phyloP scores from a whole-genome alignment of 345 rosid species.

The Moricandia arvensis region DNA sequence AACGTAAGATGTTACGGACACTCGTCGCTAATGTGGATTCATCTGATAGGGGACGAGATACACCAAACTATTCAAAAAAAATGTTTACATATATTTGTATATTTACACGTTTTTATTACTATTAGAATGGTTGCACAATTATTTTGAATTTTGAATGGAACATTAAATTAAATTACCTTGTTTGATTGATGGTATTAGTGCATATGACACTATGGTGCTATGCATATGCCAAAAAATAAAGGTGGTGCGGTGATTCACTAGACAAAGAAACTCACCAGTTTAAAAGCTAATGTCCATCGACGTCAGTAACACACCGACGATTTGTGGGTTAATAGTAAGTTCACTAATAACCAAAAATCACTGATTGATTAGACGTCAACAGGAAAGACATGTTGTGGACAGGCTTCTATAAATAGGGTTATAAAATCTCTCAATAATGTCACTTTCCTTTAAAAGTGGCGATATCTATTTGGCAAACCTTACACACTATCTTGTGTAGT shows the following conservation, averaged over 20 bases:
- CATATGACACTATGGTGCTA: neutral
- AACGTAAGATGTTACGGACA: no score
- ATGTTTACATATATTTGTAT: no score
- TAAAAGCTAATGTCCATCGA: neutral
- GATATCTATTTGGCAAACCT: slow-evolving; percentile 15
- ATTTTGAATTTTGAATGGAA: no score
- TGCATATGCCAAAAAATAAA: neutral
- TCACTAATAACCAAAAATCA: neutral
- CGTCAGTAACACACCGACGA: neutral
- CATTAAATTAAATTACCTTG: neutral
- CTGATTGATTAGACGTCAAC: neutral
- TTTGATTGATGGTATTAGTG: neutral
- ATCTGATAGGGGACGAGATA: no score
- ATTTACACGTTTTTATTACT: no score
- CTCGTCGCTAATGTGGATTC: no score
- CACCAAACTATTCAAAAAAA: no score
- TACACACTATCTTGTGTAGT: slow-evolving; percentile 20
- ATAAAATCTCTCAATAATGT: slow-evolving; percentile 3
- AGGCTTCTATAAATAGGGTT: neutral
- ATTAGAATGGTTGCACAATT: no score
- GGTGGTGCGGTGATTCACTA: neutral
- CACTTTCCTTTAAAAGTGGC: slow-evolving; percentile 13
- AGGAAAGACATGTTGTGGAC: slow-evolving; percentile 11
- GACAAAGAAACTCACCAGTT: neutral
- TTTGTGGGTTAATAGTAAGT: neutral